These are phyloP conservation scores for Buddleja alternifolia DNA, from an alignment of 257 asterid genomes.

Conservation along the genomic window DNA sequence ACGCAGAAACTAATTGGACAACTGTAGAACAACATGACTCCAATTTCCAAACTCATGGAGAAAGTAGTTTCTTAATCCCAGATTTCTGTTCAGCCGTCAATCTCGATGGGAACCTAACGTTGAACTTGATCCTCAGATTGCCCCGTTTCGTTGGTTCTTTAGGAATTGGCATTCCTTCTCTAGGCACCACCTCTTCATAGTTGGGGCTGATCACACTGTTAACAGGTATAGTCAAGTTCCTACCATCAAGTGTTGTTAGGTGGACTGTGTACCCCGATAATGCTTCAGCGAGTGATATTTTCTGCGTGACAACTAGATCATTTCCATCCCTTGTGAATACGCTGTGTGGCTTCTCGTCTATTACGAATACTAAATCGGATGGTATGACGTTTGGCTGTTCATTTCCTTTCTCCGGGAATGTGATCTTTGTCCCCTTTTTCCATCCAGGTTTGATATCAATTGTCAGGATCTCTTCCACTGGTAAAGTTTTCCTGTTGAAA, in stretches of 20 bases:
- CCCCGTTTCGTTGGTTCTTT: constrained; percentile 76
- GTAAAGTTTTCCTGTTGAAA: constrained; percentile 64
- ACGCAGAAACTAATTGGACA: neutral
- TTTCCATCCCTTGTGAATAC: constrained; percentile 76
- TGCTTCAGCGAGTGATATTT: constrained; percentile 66
- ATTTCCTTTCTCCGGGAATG: constrained; percentile 92
- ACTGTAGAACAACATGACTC: neutral
- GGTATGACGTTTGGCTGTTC: constrained; percentile 75
- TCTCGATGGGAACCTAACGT: constrained; percentile 68
- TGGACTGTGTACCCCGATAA: constrained; percentile 70
- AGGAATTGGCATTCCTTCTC: constrained; percentile 90
- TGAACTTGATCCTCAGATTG: constrained; percentile 78
- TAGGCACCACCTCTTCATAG: constrained; percentile 75
- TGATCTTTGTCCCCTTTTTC: constrained; percentile 94
- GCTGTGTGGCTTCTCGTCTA: constrained; percentile 83
- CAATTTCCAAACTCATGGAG: constrained; percentile 34
- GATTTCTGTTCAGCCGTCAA: constrained; percentile 81
- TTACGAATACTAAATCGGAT: constrained; percentile 75
- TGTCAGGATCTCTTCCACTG: constrained; percentile 71
- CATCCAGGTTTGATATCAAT: constrained; percentile 87
- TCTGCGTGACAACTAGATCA: constrained; percentile 67
- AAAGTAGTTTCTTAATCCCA: constrained; percentile 72
- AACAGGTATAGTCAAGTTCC: constrained; percentile 64
- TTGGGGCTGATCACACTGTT: constrained; percentile 61
- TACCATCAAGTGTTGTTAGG: constrained; percentile 71